A percentile compares a stretch with the other conserved stretches of the same genome.
These are phyloP conservation scores for Melaleuca quinquenervia DNA, from an alignment of 345 rosid species.

Conservation along the genomic window DNA sequence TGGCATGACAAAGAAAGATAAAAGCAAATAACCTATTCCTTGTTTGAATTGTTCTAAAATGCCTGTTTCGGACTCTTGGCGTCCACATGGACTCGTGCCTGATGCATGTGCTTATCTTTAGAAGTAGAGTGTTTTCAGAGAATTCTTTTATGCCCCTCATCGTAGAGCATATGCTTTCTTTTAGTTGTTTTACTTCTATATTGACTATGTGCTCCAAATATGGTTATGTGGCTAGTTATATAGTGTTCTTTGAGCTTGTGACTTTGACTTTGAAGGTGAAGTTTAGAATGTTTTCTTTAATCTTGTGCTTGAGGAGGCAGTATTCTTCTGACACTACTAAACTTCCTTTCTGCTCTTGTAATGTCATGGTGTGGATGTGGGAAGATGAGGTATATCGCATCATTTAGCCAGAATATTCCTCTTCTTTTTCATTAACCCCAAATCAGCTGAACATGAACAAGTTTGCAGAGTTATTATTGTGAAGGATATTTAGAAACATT, in stretches of 20 bases:
- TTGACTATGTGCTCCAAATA: background rate
- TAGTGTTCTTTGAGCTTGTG: background rate
- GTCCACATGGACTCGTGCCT: background rate
- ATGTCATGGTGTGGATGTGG: background rate
- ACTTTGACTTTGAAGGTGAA: background rate
- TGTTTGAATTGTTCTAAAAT: background rate
- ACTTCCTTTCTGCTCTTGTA: background rate
- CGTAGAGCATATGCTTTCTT: background rate
- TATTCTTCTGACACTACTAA: background rate
- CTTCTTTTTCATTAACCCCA: background rate
- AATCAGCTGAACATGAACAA: background rate
- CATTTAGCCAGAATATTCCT: background rate
- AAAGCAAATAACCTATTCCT: background rate
- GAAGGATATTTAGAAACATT: background rate
- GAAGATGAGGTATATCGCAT: background rate
- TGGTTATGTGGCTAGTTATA: background rate
- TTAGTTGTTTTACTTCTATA: background rate
- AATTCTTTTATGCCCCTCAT: background rate
- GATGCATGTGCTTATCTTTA: background rate
- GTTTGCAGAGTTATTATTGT: background rate
- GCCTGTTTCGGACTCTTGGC: background rate
- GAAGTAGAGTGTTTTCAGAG: background rate
- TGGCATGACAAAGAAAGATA: background rate
- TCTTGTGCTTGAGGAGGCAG: background rate
- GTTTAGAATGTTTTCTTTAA: background rate